phyloP scores from a whole-genome alignment of 169 alveolate genomes.

The Eimeria necatrix region DNA sequence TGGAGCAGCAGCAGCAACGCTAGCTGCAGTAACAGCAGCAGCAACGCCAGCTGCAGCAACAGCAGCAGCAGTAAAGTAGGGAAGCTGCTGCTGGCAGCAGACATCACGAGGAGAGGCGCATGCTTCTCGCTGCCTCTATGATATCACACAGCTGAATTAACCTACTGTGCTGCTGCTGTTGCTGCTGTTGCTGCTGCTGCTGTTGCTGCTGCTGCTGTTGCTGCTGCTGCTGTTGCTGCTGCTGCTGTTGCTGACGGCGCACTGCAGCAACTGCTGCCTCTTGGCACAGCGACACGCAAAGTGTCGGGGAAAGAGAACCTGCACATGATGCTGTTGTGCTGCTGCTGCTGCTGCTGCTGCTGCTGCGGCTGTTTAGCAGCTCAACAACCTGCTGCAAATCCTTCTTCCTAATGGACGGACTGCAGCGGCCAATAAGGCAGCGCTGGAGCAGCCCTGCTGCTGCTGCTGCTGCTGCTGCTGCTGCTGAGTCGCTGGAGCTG shows the following conservation, averaged over 20 bases:
- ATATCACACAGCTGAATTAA: conserved; percentile 18
- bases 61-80: not conserved
- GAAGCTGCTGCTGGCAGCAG: not conserved
- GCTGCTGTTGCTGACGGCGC: conserved; percentile 8
- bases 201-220: conserved; percentile 23
- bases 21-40: not conserved
- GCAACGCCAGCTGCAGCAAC: not conserved
- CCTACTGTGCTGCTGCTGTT: conserved; percentile 20
- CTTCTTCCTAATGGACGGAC: not conserved
- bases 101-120: not conserved
- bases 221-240: conserved; percentile 12
- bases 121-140: conserved; percentile 10
- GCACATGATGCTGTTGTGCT: not conserved
- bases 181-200: not conserved
- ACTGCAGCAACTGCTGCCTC: conserved; percentile 65
- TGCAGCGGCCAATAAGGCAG: conserved; percentile 60
- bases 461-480: conserved; percentile 38
- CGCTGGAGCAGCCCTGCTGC: conserved; percentile 63
- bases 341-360: conserved; percentile 14
- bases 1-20: not conserved
- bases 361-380: conserved; percentile 3
- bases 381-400: not conserved
- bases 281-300: conserved; percentile 40
- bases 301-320: not conserved
- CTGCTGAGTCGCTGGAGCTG: not conserved